Evolutionary conservation across 2,329 filamentous ascomycete genomes (phyloP).

Genomic region (Tolypocladium sp.): DNA sequence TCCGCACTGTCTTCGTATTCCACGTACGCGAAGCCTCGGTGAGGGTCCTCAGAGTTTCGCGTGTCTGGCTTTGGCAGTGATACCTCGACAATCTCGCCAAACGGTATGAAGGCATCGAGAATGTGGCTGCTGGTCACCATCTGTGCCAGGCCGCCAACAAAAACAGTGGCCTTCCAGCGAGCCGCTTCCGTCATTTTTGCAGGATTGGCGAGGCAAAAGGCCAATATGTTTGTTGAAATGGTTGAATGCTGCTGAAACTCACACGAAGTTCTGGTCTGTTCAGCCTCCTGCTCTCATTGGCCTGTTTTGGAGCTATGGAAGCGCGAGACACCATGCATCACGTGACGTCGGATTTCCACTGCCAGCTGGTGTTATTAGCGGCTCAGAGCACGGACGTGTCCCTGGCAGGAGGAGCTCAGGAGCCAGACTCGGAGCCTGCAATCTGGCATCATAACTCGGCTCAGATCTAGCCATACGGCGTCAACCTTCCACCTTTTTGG

Average conservation of each 20-base stretch:
- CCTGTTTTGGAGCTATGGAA: neutral
- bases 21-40: slow-evolving; percentile 93
- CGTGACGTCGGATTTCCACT: slow-evolving; percentile 7
- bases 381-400: slow-evolving; percentile 1
- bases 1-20: slow-evolving; percentile 84
- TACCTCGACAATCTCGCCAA: slow-evolving; percentile 90
- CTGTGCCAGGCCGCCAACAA: slow-evolving; percentile 80
- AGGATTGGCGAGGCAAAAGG: neutral
- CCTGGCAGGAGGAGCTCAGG: slow-evolving; percentile 18
- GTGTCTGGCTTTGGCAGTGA: slow-evolving; percentile 81
- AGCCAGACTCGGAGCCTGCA: slow-evolving; percentile 23
- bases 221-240: too few species aligned
- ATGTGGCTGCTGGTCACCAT: slow-evolving; percentile 67
- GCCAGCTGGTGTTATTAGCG: neutral
- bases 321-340: neutral
- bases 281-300: neutral
- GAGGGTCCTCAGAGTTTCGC: slow-evolving; percentile 66
- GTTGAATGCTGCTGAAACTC: neutral
- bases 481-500: slow-evolving; percentile 12
- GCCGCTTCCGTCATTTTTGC: slow-evolving; percentile 66
- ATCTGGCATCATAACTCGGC: slow-evolving; percentile 34
- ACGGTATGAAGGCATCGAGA: slow-evolving; percentile 89
- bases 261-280: neutral
- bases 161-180: slow-evolving; percentile 83
- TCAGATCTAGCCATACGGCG: neutral